A percentile compares a stretch with the other conserved stretches of the same genome.
Conservation (phyloP, 1,284 basidiomycete species). For the Microbotryum intermedium region DNA sequence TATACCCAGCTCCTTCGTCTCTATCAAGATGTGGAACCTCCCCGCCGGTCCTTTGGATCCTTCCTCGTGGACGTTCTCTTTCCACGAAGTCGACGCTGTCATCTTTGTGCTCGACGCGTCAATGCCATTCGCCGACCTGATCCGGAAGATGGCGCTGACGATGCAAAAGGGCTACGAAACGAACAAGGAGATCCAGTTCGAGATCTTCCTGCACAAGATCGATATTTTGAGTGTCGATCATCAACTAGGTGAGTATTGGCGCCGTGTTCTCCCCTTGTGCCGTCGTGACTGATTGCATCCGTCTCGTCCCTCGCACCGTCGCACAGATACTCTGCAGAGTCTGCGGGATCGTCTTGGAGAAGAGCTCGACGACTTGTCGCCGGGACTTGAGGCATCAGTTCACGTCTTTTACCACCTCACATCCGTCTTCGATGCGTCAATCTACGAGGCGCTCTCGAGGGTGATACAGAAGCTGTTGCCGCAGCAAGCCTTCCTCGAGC, state of each 20-base stretch:
- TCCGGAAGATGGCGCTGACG: conserved; percentile 32
- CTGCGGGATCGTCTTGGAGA: conserved; percentile 77
- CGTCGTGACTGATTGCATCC: not conserved
- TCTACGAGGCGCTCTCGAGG: conserved; percentile 78
- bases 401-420: conserved; percentile 64
- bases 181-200: conserved; percentile 71
- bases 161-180: conserved; percentile 48
- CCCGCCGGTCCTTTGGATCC: conserved; percentile 68
- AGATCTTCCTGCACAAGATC: conserved; percentile 94
- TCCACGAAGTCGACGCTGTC: conserved; percentile 43
- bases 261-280: not conserved
- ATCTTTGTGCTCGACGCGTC: conserved; percentile 97
- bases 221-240: conserved; percentile 89
- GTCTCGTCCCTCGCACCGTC: not conserved
- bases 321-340: conserved; percentile 71
- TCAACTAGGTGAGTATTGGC: conserved; percentile 57
- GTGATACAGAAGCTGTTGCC: conserved; percentile 59
- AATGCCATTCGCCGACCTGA: conserved; percentile 46
- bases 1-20: conserved; percentile 66
- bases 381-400: conserved; percentile 26
- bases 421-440: conserved; percentile 77
- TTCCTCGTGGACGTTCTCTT: conserved; percentile 51
- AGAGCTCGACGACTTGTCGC: conserved; percentile 61
- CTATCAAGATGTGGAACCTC: conserved; percentile 91
- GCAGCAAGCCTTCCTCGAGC: conserved; percentile 59